Base-by-base conservation (phyloP, 768 basidiomycete genomes). In the Asterophora parasitica region DNA sequence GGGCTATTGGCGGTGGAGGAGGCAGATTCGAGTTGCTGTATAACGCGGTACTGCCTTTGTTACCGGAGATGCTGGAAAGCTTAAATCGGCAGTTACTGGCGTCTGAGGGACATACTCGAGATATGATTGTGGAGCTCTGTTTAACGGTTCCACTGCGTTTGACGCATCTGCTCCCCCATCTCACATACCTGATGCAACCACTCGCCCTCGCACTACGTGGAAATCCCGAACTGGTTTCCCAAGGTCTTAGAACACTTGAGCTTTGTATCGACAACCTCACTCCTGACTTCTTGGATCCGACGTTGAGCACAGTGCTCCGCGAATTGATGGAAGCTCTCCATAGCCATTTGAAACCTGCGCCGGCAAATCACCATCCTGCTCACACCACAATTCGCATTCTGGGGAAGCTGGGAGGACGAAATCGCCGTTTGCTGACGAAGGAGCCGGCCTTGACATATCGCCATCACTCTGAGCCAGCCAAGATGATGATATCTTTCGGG, bases 201-300 rank as follows among this genome's bases (percentile, higher is more conserved):
- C 76, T 99, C 23, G 92, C 94, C 2, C 74, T 94, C 42, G 93
- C 96, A 7, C 71, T 99, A 43, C 81, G 85, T 42, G 93, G 93
- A 31, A 82, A 79, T 32, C 79, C 85, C 5, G 96, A 99, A 45
- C 81, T 96, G 38, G 88, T 97, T 45, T 85, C 92, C 17, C 96
- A 99, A 70, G 96, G 96, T 37, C 72, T 99, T 19, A 81, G 96
- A 5, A 99, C 96, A 0, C 79, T 99, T 49, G 96, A 99, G 65
- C 76, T 99, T n/a, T 98, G 95, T 68, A 95, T 98, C 59, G 96
- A 99, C 71, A 99, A 98, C 62, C 78, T 99, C 20, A 96, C 92
- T 0, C 92, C 92, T 2, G 96, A 98, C 66, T 98, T 98, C 72
- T 77, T 99, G 23, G 95, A 98, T 59, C 96, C 96, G 3, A 94